These are phyloP conservation scores for Aspergillus texensis DNA, from an alignment of 2,329 filamentous ascomycete species.

Conservation along the genomic window DNA sequence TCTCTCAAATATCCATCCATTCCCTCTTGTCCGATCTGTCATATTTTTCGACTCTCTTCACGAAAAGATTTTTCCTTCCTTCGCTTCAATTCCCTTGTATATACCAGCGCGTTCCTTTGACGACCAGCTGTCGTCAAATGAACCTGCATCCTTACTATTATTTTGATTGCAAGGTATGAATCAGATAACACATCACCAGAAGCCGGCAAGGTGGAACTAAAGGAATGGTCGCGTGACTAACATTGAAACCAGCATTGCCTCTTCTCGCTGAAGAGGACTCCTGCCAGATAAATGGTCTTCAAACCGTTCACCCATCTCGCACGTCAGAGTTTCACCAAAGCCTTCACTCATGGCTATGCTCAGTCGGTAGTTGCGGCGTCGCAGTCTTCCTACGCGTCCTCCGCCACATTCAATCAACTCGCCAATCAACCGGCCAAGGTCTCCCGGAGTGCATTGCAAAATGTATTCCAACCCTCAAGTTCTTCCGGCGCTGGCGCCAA, in stretches of 20 bases:
- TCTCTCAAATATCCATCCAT: constrained; percentile 21
- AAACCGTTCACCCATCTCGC: constrained; percentile 78
- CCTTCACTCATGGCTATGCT: constrained; percentile 95
- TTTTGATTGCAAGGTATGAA: constrained; percentile 65
- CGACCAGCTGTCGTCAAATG: constrained; percentile 91
- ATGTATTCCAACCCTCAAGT: constrained; percentile 69
- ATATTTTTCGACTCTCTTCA: constrained; percentile 2
- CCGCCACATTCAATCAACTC: constrained; percentile 60
- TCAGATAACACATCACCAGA: neutral
- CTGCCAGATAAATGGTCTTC: constrained; percentile 83
- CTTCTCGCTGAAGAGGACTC: constrained; percentile 66
- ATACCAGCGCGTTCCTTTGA: constrained; percentile 80
- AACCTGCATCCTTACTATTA: constrained; percentile 79
- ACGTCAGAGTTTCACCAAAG: constrained; percentile 96
- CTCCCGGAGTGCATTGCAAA: constrained; percentile 65
- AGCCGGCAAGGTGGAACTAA: constrained; percentile 2
- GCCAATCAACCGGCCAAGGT: constrained; percentile 55
- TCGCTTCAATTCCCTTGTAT: constrained; percentile 4
- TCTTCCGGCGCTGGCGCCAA: constrained; percentile 55
- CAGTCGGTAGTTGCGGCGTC: constrained; percentile 96
- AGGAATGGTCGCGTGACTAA: constrained; percentile 16
- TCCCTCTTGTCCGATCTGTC: constrained; percentile 14
- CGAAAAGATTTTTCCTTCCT: constrained; percentile 9
- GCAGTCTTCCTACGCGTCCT: constrained; percentile 77
- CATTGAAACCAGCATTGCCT: constrained; percentile 48